A percentile compares a stretch with the other conserved stretches of the same genome.
These are phyloP conservation scores for Acanthamoeba sp. DNA, from an alignment of 208 protist genomes.

Conservation along the genomic window DNA sequence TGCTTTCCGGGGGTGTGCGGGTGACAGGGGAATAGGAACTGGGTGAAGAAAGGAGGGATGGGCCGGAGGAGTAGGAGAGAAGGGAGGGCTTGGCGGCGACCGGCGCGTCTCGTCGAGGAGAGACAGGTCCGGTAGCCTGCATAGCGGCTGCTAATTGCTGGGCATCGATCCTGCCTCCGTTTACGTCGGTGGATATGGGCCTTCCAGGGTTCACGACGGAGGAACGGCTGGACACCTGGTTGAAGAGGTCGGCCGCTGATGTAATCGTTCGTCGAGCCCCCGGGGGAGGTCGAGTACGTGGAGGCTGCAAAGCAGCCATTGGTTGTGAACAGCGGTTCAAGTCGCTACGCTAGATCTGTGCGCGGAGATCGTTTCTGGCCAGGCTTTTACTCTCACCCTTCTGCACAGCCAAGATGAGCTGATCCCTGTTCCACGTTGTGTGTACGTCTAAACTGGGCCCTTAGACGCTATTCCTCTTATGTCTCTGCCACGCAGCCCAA, in stretches of 20 bases:
- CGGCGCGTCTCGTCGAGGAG: neutral
- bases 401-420: no score
- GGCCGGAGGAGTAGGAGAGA: neutral
- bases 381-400: no score
- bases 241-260: neutral
- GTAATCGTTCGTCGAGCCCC: neutral
- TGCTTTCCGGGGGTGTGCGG: neutral
- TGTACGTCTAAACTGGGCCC: no score
- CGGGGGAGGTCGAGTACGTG: neutral
- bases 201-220: neutral
- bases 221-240: neutral
- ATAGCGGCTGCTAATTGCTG: neutral
- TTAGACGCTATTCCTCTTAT: no score
- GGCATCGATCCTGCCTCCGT: neutral
- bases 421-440: no score
- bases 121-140: neutral
- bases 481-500: no score
- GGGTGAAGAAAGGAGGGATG: neutral
- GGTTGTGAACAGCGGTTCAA: no score
- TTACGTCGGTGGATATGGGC: neutral
- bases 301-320: neutral
- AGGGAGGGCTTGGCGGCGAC: neutral
- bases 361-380: no score
- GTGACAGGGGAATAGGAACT: neutral
- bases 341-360: no score